phyloP scores from a whole-genome alignment of 495 filamentous ascomycete genomes.

The Neurospora sp. region DNA sequence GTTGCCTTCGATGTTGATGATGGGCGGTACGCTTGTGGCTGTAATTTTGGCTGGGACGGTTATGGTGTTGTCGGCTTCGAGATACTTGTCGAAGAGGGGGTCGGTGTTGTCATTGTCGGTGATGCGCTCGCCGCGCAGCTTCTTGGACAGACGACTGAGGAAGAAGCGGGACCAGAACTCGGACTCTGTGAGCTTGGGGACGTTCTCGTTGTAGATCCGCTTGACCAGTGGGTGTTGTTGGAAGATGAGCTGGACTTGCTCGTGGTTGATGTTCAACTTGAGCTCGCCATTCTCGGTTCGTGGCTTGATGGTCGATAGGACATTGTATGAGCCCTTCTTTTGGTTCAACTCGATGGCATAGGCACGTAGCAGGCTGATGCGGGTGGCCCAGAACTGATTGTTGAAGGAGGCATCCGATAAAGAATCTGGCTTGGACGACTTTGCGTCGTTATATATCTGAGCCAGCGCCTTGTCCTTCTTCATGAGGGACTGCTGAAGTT shows the following conservation, averaged over 20 bases:
- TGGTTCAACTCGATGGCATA: conserved; percentile 85
- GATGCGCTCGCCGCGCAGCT: conserved; percentile 79
- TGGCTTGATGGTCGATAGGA: conserved; percentile 81
- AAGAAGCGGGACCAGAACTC: conserved; percentile 94
- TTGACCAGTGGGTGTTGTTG: conserved; percentile 85
- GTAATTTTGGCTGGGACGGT: conserved; percentile 40
- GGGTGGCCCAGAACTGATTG: conserved; percentile 84
- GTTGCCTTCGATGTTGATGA: conserved; percentile 87
- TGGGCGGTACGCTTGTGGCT: conserved; percentile 62
- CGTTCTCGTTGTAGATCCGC: conserved; percentile 84
- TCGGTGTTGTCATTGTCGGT: conserved; percentile 64
- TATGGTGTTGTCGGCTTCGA: conserved; percentile 54
- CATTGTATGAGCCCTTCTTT: conserved; percentile 79
- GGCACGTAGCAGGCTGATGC: conserved; percentile 73
- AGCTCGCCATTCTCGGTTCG: conserved; percentile 64
- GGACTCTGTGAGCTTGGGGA: conserved; percentile 68
- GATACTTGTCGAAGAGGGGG: conserved; percentile 72
- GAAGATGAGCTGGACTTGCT: conserved; percentile 90
- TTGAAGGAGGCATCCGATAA: conserved; percentile 70
- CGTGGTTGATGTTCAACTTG: conserved; percentile 76
- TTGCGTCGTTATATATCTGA: conserved; percentile 71
- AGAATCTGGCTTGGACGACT: conserved; percentile 67
- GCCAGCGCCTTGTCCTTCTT: conserved; percentile 61
- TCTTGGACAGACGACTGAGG: conserved; percentile 77
- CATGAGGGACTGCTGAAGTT: conserved; percentile 77